These are phyloP conservation scores for Microcyclospora pomicola DNA, from an alignment of 2,329 filamentous ascomycete genomes.

Conservation along the genomic window DNA sequence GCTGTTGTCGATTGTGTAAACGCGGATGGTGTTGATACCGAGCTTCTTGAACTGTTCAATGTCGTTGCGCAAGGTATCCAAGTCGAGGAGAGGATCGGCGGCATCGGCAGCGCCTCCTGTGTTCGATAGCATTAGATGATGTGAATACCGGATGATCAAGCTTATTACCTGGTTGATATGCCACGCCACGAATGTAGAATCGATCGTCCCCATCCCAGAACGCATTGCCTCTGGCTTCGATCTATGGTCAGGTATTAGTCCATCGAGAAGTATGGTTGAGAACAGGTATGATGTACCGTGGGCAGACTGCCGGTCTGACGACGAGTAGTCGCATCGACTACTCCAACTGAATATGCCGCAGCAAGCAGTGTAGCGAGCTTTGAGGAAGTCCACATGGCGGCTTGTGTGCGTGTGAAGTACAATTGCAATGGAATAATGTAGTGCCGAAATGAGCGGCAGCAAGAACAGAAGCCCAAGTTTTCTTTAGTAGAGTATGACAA, in stretches of 20 bases:
- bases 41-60: constrained; percentile 68
- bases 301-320: no score
- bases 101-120: constrained; percentile 44
- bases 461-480: no score
- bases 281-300: no score
- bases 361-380: no score
- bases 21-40: constrained; percentile 77
- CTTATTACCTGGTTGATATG: constrained; percentile 29
- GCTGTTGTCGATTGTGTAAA: constrained; percentile 88
- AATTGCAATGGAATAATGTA: no score
- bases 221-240: constrained; percentile 15
- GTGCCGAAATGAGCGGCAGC: no score
- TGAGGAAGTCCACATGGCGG: no score
- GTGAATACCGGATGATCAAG: background rate
- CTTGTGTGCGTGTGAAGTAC: no score
- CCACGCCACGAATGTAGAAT: constrained; percentile 48
- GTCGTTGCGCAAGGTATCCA: constrained; percentile 57
- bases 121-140: background rate
- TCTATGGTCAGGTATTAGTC: background rate
- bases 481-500: no score
- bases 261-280: no score
- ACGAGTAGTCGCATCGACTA: no score
- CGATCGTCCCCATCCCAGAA: constrained; percentile 48
- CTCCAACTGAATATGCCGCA: no score
- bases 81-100: constrained; percentile 62